Evolutionary conservation across 805 yeast genomes (phyloP).

Genomic region (Candida yuanshanica): DNA sequence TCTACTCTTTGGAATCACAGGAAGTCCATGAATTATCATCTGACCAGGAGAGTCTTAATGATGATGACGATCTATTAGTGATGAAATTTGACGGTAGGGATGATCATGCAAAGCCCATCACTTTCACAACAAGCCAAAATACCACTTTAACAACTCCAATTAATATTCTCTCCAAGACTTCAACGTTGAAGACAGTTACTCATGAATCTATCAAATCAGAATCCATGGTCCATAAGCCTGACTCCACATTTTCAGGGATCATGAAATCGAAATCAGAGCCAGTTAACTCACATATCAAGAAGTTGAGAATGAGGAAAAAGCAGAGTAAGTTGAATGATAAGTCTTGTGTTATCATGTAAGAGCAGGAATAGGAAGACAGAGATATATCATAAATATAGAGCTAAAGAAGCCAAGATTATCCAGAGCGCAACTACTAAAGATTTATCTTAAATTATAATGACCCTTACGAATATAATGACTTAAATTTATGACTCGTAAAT

Average conservation of each 20-base stretch:
- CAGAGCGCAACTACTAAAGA: no score
- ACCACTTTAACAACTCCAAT: constrained; percentile 18
- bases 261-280: constrained; percentile 8
- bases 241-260: constrained; percentile 10
- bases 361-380: background rate
- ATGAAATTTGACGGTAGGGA: constrained; percentile 20
- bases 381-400: no score
- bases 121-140: constrained; percentile 6
- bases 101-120: background rate
- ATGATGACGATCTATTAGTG: constrained; percentile 23
- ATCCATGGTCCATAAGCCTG: constrained; percentile 19
- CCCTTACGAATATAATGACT: background rate
- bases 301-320: constrained; percentile 1
- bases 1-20: constrained; percentile 21
- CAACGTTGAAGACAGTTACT: constrained; percentile 13
- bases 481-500: background rate
- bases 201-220: constrained; percentile 22
- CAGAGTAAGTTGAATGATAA: constrained; percentile 2
- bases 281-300: constrained; percentile 1
- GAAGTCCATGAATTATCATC: constrained; percentile 10
- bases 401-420: background rate
- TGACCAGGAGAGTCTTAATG: constrained; percentile 4
- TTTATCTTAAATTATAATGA: background rate
- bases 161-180: constrained; percentile 17
- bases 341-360: constrained; percentile 7